A percentile compares a stretch with the other conserved stretches of the same genome.
Conservation (phyloP, 371 early-diverging fungal genomes). For the Circinella umbellata region DNA sequence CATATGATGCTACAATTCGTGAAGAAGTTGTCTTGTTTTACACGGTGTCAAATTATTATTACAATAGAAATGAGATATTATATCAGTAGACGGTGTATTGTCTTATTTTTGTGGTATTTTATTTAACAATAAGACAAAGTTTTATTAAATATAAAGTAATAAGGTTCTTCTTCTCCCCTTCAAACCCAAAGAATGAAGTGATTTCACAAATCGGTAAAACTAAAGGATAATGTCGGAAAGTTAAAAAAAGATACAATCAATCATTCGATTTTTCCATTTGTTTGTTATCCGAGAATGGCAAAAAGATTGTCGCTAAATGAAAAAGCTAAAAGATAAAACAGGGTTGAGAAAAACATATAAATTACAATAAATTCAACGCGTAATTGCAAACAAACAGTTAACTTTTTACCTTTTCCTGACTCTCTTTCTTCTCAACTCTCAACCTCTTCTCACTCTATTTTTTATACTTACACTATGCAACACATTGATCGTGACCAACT, state of each 20-base stretch:
- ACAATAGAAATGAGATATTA: no score
- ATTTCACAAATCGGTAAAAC: neutral
- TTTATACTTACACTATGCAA: slow-evolving; percentile 31
- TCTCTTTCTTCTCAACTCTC: neutral
- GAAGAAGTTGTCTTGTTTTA: no score
- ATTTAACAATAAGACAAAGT: neutral
- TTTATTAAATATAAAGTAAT: neutral
- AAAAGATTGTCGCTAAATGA: slow-evolving; percentile 6
- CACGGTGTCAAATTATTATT: no score
- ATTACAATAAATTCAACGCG: no score
- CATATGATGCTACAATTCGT: no score
- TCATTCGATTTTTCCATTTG: neutral
- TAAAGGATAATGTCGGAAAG: neutral
- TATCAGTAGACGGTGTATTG: no score
- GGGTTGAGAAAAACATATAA: no score
- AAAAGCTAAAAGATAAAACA: neutral
- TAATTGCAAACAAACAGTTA: neutral
- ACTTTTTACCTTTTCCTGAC: neutral
- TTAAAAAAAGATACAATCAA: neutral
- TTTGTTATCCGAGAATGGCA: slow-evolving; percentile 4
- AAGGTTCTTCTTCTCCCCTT: neutral
- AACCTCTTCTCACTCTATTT: slow-evolving; percentile 1
- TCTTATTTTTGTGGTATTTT: no score
- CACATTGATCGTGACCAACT: slow-evolving; percentile 66
- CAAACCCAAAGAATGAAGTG: neutral